Percentiles rank a stretch among this genome's conserved stretches.
phyloP scores from a whole-genome alignment of 176 grass and related monocot species.

The Rhipidocladum racemiflorum region DNA sequence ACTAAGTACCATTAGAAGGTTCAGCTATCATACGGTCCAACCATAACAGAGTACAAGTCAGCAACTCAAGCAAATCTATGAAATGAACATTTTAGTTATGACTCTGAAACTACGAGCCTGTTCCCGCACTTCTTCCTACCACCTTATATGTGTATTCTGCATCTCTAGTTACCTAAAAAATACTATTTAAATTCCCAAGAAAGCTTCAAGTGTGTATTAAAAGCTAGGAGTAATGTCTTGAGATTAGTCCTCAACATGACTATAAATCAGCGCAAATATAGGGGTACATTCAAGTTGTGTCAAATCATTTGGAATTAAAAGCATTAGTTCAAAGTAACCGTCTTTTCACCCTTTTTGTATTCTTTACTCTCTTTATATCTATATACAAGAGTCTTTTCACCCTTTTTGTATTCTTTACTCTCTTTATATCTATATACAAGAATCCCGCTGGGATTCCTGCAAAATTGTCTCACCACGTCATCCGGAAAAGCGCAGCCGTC shows the following conservation, averaged over 20 bases:
- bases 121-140: not conserved
- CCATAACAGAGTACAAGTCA: not conserved
- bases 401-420: too few relatives aligned
- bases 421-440: too few relatives aligned
- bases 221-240: not conserved
- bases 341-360: not conserved
- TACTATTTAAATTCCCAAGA: not conserved
- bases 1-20: not conserved
- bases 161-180: not conserved
- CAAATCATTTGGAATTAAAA: not conserved
- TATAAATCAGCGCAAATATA: not conserved
- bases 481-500: too few relatives aligned
- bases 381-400: too few relatives aligned
- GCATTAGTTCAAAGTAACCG: not conserved
- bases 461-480: too few relatives aligned
- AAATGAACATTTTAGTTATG: not conserved
- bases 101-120: not conserved
- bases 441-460: too few relatives aligned
- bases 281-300: not conserved
- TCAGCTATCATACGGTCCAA: not conserved
- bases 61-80: not conserved
- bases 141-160: not conserved
- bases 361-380: too few relatives aligned
- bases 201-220: not conserved
- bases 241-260: not conserved